phyloP scores from a whole-genome alignment of 768 basidiomycete genomes.

The Lentinula guzmanii region DNA sequence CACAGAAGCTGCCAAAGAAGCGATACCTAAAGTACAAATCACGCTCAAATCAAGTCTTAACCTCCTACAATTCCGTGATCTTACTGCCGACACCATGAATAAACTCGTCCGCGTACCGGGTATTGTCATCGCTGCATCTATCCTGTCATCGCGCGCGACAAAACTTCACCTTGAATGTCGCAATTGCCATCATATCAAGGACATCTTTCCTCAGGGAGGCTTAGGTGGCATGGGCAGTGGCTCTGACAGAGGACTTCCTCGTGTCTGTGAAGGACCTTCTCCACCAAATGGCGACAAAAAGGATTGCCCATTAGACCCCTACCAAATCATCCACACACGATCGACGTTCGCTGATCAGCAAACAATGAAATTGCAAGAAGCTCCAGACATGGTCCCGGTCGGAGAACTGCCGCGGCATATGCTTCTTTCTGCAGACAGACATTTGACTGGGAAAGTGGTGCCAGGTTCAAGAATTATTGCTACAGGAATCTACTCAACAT shows the following conservation, averaged over 20 bases:
- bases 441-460: constrained; percentile 88
- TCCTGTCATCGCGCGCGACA: constrained; percentile 88
- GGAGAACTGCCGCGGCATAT: constrained; percentile 97
- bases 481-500: constrained; percentile 96
- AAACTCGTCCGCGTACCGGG: constrained; percentile 95
- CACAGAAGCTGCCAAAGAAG: constrained; percentile 34
- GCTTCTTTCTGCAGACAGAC: constrained; percentile 85
- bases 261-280: constrained; percentile 73
- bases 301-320: constrained; percentile 94
- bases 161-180: constrained; percentile 92
- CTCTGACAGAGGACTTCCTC: constrained; percentile 77
- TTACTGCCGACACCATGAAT: constrained; percentile 91
- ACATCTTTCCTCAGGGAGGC: constrained; percentile 70
- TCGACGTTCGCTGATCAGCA: constrained; percentile 96
- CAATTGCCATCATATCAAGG: constrained; percentile 76
- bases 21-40: constrained; percentile 71
- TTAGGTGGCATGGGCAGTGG: constrained; percentile 87
- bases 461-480: constrained; percentile 94
- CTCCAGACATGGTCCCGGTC: constrained; percentile 98
- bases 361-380: constrained; percentile 94
- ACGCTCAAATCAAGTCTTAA: constrained; percentile 88
- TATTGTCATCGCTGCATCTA: constrained; percentile 95
- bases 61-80: constrained; percentile 88
- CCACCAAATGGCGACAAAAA: constrained; percentile 81
- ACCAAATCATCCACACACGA: constrained; percentile 90